Conservation (phyloP, 352 stramenopile genomes). For the Phytophthora sp. region DNA sequence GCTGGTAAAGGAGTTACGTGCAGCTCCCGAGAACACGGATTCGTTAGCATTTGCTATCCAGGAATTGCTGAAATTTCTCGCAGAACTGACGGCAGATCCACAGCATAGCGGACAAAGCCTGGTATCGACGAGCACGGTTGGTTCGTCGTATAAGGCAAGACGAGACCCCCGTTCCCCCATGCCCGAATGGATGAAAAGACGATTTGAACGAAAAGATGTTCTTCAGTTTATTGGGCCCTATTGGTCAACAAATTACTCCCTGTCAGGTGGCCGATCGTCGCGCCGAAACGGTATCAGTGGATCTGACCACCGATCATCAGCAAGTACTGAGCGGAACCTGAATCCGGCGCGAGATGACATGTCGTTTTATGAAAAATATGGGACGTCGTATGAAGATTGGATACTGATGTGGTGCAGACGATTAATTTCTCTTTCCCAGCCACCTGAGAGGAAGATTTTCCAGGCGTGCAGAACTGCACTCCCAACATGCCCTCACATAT, state of each 20-base stretch:
- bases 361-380: slow-evolving; percentile 82
- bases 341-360: slow-evolving; percentile 43
- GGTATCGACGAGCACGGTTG: slow-evolving; percentile 21
- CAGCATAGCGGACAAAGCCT: slow-evolving; percentile 74
- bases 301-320: slow-evolving; percentile 19
- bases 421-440: slow-evolving; percentile 79
- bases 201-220: slow-evolving; percentile 85
- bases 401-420: slow-evolving; percentile 78
- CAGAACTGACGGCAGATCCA: slow-evolving; percentile 72
- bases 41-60: slow-evolving; percentile 85
- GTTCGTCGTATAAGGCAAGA: slow-evolving; percentile 28
- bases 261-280: slow-evolving; percentile 38
- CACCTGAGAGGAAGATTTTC: slow-evolving; percentile 88
- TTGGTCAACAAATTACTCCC: slow-evolving; percentile 86
- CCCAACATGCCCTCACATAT: slow-evolving; percentile 70
- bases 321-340: slow-evolving; percentile 30
- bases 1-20: slow-evolving; percentile 84
- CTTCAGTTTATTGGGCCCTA: slow-evolving; percentile 90
- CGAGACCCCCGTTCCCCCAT: slow-evolving; percentile 39
- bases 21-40: slow-evolving; percentile 86
- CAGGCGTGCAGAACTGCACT: slow-evolving; percentile 69
- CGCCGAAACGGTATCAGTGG: slow-evolving; percentile 12
- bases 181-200: slow-evolving; percentile 86
- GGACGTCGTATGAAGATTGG: slow-evolving; percentile 83
- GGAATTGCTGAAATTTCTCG: slow-evolving; percentile 84